Evolutionary conservation across 2,329 filamentous ascomycete species (phyloP).

Genomic region (Nemania sp.): DNA sequence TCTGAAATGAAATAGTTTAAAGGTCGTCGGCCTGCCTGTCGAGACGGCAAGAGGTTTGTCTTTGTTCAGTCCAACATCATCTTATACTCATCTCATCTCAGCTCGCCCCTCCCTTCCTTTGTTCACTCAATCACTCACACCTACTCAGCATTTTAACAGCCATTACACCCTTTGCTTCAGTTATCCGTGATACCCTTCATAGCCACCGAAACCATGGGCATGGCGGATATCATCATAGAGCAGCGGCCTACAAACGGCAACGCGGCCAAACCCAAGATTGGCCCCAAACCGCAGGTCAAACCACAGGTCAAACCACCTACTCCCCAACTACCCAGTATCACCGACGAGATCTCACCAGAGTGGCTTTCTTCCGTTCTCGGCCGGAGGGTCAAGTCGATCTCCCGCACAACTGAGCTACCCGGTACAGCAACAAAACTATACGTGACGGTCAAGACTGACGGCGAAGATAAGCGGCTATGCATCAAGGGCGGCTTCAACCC

Average conservation of each 20-base stretch:
- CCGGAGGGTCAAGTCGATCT: constrained; percentile 27
- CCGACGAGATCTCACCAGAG: constrained; percentile 32
- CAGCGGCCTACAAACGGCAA: constrained; percentile 1
- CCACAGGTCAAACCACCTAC: constrained; percentile 5
- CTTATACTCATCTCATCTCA: constrained; percentile 9
- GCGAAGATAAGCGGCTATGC: constrained; percentile 29
- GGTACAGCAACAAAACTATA: constrained; percentile 36
- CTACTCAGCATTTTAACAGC: background rate
- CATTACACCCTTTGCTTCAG: background rate
- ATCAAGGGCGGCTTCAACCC: constrained; percentile 38
- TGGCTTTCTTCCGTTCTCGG: constrained; percentile 33
- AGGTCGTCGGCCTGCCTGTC: constrained; percentile 23
- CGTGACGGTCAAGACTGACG: constrained; percentile 29
- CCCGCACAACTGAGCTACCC: constrained; percentile 25
- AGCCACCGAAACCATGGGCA: background rate
- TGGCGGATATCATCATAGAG: constrained; percentile 21
- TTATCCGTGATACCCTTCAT: background rate
- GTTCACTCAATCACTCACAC: background rate
- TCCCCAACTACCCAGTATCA: constrained; percentile 25
- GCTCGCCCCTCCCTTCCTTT: background rate
- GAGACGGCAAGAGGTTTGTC: background rate
- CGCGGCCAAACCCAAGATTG: constrained; percentile 4
- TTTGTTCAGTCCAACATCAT: constrained; percentile 8
- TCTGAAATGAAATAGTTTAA: constrained; percentile 22
- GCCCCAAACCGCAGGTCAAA: background rate